A percentile compares a stretch with the other conserved stretches of the same genome.
Evolutionary conservation across 495 filamentous ascomycete genomes (phyloP).

Genomic region (Achaetomiella virescens): DNA sequence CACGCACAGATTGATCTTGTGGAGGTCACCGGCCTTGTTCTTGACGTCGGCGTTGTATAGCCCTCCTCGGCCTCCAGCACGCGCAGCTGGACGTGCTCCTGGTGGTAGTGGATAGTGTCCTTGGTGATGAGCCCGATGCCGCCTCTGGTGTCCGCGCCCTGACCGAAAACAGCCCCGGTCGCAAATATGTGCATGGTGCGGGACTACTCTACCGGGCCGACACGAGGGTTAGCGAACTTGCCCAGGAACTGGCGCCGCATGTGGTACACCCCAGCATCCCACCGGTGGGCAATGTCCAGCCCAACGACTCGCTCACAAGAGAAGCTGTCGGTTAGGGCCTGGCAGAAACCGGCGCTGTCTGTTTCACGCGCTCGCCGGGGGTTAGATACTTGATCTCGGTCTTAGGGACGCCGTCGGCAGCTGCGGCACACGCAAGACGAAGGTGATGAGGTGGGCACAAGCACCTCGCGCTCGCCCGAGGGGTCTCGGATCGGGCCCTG

Average conservation of each 20-base stretch:
- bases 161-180: not conserved
- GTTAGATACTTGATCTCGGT: not conserved
- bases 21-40: not conserved
- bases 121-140: not conserved
- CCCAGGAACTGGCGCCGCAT: constrained; percentile 1
- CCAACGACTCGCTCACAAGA: not conserved
- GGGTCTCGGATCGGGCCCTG: not conserved
- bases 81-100: not conserved
- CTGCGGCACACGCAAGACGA: not conserved
- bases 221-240: not conserved
- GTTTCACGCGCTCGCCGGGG: not conserved
- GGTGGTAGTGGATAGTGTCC: not conserved
- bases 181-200: not conserved
- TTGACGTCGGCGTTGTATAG: not conserved
- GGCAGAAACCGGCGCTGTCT: not conserved
- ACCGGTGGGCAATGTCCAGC: not conserved
- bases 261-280: not conserved
- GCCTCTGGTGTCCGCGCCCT: not conserved
- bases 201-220: not conserved
- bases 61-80: not conserved
- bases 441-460: not conserved
- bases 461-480: not conserved
- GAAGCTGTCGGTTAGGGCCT: not conserved
- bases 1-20: not conserved
- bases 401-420: not conserved